These are phyloP conservation scores for Flaveria trinervia DNA, from an alignment of 129 eudicot species.

Conservation along the genomic window DNA sequence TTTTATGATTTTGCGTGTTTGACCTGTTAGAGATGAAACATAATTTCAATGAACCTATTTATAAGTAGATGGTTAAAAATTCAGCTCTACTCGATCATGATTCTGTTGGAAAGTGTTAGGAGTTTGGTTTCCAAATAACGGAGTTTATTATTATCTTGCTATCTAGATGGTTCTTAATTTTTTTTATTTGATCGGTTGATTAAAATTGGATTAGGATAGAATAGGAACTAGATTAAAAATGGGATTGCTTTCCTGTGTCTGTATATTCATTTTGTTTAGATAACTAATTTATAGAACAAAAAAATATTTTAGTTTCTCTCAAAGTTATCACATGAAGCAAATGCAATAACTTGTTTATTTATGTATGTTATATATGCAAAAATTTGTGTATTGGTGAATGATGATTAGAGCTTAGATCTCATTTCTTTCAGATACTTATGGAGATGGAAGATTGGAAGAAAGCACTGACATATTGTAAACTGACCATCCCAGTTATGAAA, in stretches of 20 bases:
- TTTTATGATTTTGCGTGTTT: background rate
- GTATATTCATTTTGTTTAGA: background rate
- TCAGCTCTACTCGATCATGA: constrained; percentile 3
- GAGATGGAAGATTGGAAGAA: constrained; percentile 79
- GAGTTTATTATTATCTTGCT: background rate
- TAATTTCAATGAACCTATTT: background rate
- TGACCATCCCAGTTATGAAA: constrained; percentile 77
- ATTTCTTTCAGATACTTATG: constrained; percentile 60
- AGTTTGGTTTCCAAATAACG: background rate
- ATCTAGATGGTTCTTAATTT: background rate
- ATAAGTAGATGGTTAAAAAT: background rate
- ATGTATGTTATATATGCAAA: background rate
- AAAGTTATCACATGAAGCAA: background rate
- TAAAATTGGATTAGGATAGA: background rate
- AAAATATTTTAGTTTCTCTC: background rate
- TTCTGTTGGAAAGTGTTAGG: constrained; percentile 3
- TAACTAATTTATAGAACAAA: background rate
- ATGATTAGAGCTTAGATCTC: constrained; percentile 9
- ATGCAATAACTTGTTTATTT: background rate
- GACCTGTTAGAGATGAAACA: constrained; percentile 2
- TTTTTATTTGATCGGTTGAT: background rate
- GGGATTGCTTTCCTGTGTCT: background rate
- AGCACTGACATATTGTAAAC: constrained; percentile 71
- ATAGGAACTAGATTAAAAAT: background rate
- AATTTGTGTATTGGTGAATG: background rate